Evolutionary conservation across 139 green algal species (phyloP).

Genomic region (Medakamo hakoo): DNA sequence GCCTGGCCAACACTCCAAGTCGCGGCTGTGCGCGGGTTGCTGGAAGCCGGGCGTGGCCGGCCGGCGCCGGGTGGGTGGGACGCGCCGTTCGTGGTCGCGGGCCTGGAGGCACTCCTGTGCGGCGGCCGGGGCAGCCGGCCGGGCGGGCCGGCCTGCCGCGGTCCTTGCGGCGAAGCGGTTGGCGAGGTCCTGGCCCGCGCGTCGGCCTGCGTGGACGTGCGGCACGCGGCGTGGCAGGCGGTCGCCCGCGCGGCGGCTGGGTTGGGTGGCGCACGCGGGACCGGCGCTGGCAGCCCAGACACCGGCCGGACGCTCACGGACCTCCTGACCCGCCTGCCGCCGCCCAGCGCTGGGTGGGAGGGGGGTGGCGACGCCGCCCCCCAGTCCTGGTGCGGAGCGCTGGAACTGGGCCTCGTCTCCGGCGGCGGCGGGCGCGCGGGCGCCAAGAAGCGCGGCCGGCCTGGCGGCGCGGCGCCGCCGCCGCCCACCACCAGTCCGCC

Average conservation of each 20-base stretch:
- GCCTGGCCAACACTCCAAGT: background rate
- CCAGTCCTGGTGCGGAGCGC: slow-evolving; percentile 52
- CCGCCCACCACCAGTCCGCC: background rate
- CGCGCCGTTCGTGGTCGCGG: background rate
- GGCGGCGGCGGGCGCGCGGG: slow-evolving; percentile 29
- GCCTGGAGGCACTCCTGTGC: background rate
- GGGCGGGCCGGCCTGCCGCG: too few relatives aligned
- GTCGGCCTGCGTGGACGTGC: background rate
- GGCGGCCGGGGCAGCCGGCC: too few relatives aligned
- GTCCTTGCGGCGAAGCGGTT: background rate
- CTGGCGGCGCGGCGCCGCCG: slow-evolving; percentile 12
- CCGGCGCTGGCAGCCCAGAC: background rate
- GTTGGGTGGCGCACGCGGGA: background rate
- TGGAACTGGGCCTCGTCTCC: slow-evolving; percentile 16
- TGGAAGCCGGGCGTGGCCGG: background rate
- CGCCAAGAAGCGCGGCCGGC: slow-evolving; percentile 38
- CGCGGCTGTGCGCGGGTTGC: background rate
- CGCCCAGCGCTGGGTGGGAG: background rate
- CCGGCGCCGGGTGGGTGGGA: background rate
- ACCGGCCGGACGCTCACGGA: slow-evolving; percentile 11
- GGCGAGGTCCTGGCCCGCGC: background rate
- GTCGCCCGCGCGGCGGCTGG: background rate
- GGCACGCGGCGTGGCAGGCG: background rate
- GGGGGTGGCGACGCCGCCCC: slow-evolving; percentile 1
- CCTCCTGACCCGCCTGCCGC: slow-evolving; percentile 8